Percentiles rank a stretch among this genome's conserved stretches.
phyloP scores from a whole-genome alignment of 345 rosid genomes.

The Pseudoturritis turrita region DNA sequence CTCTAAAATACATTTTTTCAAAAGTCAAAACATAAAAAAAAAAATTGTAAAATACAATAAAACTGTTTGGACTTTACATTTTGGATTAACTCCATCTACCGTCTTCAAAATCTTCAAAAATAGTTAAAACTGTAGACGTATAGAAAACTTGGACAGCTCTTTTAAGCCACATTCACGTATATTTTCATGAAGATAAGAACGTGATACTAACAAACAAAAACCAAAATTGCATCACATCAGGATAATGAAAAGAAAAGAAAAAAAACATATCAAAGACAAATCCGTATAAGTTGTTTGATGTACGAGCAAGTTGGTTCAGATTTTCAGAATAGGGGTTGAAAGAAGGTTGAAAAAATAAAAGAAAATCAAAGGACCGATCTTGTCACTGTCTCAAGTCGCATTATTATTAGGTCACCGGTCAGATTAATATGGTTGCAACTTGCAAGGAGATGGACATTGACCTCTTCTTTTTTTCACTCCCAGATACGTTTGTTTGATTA shows the following conservation, averaged over 20 bases:
- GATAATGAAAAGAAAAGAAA: not conserved
- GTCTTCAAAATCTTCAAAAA: not conserved
- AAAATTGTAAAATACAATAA: no score
- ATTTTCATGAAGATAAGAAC: slow-evolving; percentile 9
- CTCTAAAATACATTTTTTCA: not conserved
- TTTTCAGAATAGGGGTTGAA: slow-evolving; percentile 14
- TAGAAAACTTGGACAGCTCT: not conserved
- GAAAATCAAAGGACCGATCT: not conserved
- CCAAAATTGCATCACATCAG: slow-evolving; percentile 8
- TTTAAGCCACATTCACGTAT: not conserved
- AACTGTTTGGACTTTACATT: not conserved
- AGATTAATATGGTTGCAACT: slow-evolving; percentile 25
- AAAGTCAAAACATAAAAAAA: not conserved
- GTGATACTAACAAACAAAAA: slow-evolving; percentile 12
- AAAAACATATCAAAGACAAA: slow-evolving; percentile 23
- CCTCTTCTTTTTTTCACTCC: not conserved
- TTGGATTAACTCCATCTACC: not conserved
- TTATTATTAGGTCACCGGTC: slow-evolving; percentile 18
- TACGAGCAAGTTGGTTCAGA: slow-evolving; percentile 9
- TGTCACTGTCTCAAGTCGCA: slow-evolving; percentile 25
- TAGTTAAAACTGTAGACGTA: not conserved
- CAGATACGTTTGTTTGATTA: not conserved
- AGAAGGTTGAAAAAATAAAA: slow-evolving; percentile 11
- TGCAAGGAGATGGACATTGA: slow-evolving; percentile 19
- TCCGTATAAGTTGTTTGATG: slow-evolving; percentile 24